Conservation (phyloP, 352 stramenopile genomes). For the Lagenidium sp. region DNA sequence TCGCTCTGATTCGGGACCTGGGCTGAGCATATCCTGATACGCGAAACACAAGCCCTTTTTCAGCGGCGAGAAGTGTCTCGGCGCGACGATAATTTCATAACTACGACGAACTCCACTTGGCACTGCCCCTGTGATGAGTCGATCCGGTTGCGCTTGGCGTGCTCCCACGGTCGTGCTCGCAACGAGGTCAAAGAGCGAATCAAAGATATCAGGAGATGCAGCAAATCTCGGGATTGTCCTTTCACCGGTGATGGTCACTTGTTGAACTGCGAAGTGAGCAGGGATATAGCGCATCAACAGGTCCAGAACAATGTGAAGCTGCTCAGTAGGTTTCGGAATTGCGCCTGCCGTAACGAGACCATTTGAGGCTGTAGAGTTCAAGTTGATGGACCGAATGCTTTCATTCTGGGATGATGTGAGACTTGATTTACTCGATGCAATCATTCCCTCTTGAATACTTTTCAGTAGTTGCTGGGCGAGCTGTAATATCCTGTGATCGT, state of each 20-base stretch:
- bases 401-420: too few species aligned
- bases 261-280: not conserved
- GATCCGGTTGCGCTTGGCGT: too few species aligned
- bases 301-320: too few species aligned
- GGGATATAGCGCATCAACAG: not conserved
- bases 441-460: too few species aligned
- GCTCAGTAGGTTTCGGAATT: too few species aligned
- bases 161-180: too few species aligned
- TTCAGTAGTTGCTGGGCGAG: constrained; percentile 1
- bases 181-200: not conserved
- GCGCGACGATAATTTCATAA: constrained; percentile 63
- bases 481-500: constrained; percentile 10
- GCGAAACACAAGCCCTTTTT: constrained; percentile 43
- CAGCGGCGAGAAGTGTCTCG: constrained; percentile 44
- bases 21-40: constrained; percentile 45
- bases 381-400: not conserved
- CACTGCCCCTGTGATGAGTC: too few species aligned
- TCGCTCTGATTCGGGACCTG: constrained; percentile 1
- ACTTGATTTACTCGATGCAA: not conserved
- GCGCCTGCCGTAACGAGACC: too few species aligned
- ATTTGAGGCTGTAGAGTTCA: not conserved
- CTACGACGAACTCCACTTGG: too few species aligned
- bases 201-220: not conserved
- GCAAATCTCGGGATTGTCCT: not conserved
- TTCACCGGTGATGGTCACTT: not conserved